Evolutionary conservation across 352 stramenopile genomes (phyloP).

Genomic region (Peronospora farinosa): DNA sequence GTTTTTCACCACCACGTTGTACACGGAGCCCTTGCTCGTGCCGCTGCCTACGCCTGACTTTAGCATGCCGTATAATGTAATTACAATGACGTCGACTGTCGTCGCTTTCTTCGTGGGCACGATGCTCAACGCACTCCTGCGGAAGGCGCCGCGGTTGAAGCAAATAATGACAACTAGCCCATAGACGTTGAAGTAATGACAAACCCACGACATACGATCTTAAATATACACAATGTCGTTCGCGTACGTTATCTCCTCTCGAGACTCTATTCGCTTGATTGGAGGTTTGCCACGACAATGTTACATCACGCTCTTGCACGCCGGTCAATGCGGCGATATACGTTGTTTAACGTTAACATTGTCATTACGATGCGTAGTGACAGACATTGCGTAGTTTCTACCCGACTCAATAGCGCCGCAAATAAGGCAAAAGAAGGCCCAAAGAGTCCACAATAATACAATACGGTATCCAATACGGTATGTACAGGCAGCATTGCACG

Average conservation of each 20-base stretch:
- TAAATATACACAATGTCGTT: slow-evolving; percentile 28
- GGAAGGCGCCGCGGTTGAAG: slow-evolving; percentile 61
- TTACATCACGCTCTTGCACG: slow-evolving; percentile 25
- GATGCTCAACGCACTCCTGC: slow-evolving; percentile 76
- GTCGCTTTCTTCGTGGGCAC: slow-evolving; percentile 82
- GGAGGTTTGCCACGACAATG: slow-evolving; percentile 2
- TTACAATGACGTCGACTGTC: slow-evolving; percentile 86
- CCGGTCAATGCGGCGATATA: slow-evolving; percentile 9
- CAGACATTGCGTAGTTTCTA: slow-evolving; percentile 21
- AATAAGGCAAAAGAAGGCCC: slow-evolving; percentile 65
- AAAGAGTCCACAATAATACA: slow-evolving; percentile 66
- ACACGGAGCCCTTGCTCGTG: slow-evolving; percentile 78
- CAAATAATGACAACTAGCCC: slow-evolving; percentile 42
- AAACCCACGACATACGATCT: slow-evolving; percentile 12
- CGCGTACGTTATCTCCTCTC: slow-evolving; percentile 19
- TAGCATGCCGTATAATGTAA: slow-evolving; percentile 89
- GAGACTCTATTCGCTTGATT: slow-evolving; percentile 7
- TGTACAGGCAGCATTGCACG: slow-evolving; percentile 65
- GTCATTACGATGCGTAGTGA: slow-evolving; percentile 7
- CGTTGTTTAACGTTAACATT: slow-evolving; percentile 16
- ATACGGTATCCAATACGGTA: slow-evolving; percentile 82
- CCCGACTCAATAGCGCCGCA: slow-evolving; percentile 37
- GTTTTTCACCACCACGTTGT: slow-evolving; percentile 39
- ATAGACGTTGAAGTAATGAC: slow-evolving; percentile 14
- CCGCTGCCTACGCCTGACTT: slow-evolving; percentile 82